Conservation (phyloP, 2,329 filamentous ascomycete species). For the Bertia moriformis region DNA sequence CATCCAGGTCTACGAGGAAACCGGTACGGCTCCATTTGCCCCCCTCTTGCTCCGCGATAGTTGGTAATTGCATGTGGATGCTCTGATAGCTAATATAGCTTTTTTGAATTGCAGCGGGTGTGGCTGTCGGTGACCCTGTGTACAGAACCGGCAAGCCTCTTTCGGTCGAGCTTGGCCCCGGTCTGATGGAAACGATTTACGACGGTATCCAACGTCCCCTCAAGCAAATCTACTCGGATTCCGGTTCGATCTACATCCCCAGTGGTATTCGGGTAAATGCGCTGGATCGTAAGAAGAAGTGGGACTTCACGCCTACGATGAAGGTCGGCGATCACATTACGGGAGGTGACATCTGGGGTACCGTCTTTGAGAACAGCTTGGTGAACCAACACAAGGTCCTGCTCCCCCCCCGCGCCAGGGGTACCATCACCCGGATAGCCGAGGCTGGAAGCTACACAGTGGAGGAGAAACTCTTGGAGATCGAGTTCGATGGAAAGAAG, state of each 20-base stretch:
- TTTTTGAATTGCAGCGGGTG: slow-evolving; percentile 52
- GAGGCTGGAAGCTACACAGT: slow-evolving; percentile 87
- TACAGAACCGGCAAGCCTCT: slow-evolving; percentile 81
- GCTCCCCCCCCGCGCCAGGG: slow-evolving; percentile 74
- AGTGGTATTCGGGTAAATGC: slow-evolving; percentile 80
- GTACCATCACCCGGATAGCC: slow-evolving; percentile 82
- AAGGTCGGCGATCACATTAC: slow-evolving; percentile 97
- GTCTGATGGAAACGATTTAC: slow-evolving; percentile 97
- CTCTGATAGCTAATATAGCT: no score
- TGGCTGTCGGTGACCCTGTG: slow-evolving; percentile 91
- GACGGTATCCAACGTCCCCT: slow-evolving; percentile 96
- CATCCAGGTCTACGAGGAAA: slow-evolving; percentile 98
- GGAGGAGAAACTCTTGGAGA: slow-evolving; percentile 80
- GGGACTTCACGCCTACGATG: slow-evolving; percentile 80
- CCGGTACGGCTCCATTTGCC: slow-evolving; percentile 58
- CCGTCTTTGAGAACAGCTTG: slow-evolving; percentile 90
- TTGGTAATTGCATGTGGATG: background rate
- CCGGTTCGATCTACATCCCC: slow-evolving; percentile 91
- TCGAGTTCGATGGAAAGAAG: slow-evolving; percentile 95
- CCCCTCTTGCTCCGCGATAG: no score
- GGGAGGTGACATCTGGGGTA: slow-evolving; percentile 90
- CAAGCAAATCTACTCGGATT: slow-evolving; percentile 62
- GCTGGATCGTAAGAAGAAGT: slow-evolving; percentile 81
- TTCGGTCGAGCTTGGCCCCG: slow-evolving; percentile 91
- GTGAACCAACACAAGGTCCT: slow-evolving; percentile 87